Evolutionary conservation across 2,329 filamentous ascomycete genomes (phyloP).

Genomic region (Alternaria sp.): DNA sequence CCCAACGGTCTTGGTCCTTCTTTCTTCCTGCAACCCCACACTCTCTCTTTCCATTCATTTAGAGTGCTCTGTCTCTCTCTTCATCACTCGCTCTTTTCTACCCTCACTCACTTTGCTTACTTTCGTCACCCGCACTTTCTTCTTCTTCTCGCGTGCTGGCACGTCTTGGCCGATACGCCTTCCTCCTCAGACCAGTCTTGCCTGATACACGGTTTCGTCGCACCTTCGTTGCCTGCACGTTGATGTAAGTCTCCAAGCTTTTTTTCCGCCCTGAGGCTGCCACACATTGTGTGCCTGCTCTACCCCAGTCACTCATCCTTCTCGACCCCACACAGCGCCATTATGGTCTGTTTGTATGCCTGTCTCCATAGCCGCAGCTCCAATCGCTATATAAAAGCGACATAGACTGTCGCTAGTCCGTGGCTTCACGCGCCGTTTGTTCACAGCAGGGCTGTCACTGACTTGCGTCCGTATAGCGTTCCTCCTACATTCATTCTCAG

Average conservation of each 20-base stretch:
- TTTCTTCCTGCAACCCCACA: slow-evolving; percentile 28
- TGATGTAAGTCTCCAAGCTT: slow-evolving; percentile 45
- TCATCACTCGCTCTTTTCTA: slow-evolving; percentile 24
- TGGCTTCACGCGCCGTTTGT: slow-evolving; percentile 18
- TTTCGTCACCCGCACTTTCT: slow-evolving; percentile 22
- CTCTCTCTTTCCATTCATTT: slow-evolving; percentile 42
- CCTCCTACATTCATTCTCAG: slow-evolving; percentile 30
- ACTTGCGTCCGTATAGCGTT: slow-evolving; percentile 30
- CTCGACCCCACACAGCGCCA: slow-evolving; percentile 26
- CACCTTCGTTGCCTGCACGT: slow-evolving; percentile 43
- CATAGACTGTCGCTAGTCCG: slow-evolving; percentile 20
- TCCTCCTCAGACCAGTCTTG: slow-evolving; percentile 32
- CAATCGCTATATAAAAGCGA: slow-evolving; percentile 23
- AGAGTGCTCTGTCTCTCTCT: slow-evolving; percentile 31
- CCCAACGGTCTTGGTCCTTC: slow-evolving; percentile 28
- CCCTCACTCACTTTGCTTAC: slow-evolving; percentile 18
- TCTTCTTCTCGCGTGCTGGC: slow-evolving; percentile 46
- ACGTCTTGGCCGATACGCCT: slow-evolving; percentile 49
- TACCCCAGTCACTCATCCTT: slow-evolving; percentile 14
- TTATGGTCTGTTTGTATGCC: slow-evolving; percentile 13
- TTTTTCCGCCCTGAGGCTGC: slow-evolving; percentile 12
- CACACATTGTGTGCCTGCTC: slow-evolving; percentile 25
- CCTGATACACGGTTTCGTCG: slow-evolving; percentile 37
- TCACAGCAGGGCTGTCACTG: slow-evolving; percentile 23
- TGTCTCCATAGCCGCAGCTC: slow-evolving; percentile 23